Conservation (phyloP, 2,329 filamentous ascomycete species). For the Monosporascus cannonballus region DNA sequence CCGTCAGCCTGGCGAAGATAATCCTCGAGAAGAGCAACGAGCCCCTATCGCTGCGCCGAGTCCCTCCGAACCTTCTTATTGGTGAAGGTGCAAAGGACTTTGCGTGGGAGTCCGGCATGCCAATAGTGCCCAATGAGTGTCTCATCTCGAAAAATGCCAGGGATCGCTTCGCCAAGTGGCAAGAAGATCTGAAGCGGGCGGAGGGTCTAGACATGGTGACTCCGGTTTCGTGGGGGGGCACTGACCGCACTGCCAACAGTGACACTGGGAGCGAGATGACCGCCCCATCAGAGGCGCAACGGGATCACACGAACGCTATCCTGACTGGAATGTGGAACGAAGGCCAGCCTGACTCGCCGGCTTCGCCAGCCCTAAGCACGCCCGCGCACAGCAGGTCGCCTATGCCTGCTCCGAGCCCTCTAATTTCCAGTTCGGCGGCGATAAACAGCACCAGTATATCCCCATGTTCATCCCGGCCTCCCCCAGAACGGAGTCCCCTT, state of each 20-base stretch:
- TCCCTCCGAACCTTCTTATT: constrained; percentile 88
- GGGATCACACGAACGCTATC: constrained; percentile 50
- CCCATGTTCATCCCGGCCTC: constrained; percentile 9
- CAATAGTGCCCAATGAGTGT: constrained; percentile 64
- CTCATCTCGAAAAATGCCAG: constrained; percentile 75
- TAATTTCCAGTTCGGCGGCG: constrained; percentile 8
- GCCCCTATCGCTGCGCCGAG: constrained; percentile 75
- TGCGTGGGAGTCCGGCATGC: constrained; percentile 71
- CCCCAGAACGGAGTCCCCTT: constrained; percentile 19
- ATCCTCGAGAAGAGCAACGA: constrained; percentile 73
- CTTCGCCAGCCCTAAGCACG: constrained; percentile 36
- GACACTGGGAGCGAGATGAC: constrained; percentile 12
- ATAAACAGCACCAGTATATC: constrained; percentile 8
- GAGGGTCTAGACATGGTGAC: constrained; percentile 38
- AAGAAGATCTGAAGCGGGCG: constrained; percentile 61
- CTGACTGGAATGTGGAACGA: constrained; percentile 56
- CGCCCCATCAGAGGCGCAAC: constrained; percentile 13
- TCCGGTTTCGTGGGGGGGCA: constrained; percentile 17
- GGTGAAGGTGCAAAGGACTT: constrained; percentile 83
- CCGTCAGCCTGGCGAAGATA: constrained; percentile 77
- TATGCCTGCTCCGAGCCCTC: neutral
- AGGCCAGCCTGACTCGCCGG: constrained; percentile 54
- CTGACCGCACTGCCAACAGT: neutral
- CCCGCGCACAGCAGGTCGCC: constrained; percentile 11
- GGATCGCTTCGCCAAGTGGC: constrained; percentile 77